Evolutionary conservation across 768 basidiomycete species (phyloP), one percentile per base, ranked within the genome.

Genomic region (Pulveroboletus sp.): DNA sequence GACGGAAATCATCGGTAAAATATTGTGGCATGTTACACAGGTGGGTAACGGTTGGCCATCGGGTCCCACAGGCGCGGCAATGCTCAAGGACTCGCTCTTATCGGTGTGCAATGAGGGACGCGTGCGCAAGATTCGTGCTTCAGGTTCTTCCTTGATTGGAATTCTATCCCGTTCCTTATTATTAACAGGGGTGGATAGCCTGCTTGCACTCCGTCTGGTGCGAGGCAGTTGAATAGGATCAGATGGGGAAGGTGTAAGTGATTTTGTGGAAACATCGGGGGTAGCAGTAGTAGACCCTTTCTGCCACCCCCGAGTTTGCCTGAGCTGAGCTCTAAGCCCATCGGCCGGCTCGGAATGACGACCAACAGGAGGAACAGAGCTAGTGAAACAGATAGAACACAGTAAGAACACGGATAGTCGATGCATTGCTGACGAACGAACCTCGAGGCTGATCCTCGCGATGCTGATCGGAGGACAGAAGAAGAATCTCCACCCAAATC

Each of bases 1-100:
- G 23, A 89, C 82, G 42, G 83, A 78, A 56, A 90, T 90, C 50
- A 90, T 76, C 3, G 87, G 87, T 56, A 90, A 64, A 43, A 89
- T 71, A 61, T 82, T 87, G 44, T 69, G 71, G 66, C 87, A 90
- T 21, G 84, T 90, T 60, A 74, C 69, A 53, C 87, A 90, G n/a
- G 69, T 79, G 40, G 88, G 87, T 25, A 88, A 67, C 16, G 75
- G 77, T 61, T 80, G 82, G 23, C 86, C 86, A 60, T 87, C 84
- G 42, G 77, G 70, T 25, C 82, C 86, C 52, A 75, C 66, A 5
- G 76, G 81, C 16, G 73, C 66, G n/a, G 62, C 55, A 39, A 71
- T 70, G 60, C 74, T 72, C 45, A 59, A 56, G 17, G 59, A 55
- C 38, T 77, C 77, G 31, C 63, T 55, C 39, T 62, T 62, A 53